phyloP scores from a whole-genome alignment of 768 basidiomycete genomes.

The Russula sp. region DNA sequence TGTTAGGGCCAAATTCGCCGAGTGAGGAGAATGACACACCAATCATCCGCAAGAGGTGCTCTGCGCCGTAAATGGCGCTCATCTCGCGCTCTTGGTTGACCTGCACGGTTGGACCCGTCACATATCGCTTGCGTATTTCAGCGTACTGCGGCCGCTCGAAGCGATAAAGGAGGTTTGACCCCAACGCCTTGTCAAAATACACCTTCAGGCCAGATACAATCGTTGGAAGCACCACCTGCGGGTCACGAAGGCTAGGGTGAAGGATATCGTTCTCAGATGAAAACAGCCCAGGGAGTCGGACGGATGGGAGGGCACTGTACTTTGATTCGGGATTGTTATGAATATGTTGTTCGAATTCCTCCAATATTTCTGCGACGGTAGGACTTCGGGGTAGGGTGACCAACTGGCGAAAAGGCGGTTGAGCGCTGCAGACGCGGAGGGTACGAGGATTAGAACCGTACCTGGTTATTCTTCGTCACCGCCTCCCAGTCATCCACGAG shows the following conservation, averaged over 20 bases:
- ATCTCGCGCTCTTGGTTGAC: slow-evolving; percentile 76
- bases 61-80: slow-evolving; percentile 90
- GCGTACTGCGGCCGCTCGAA: slow-evolving; percentile 95
- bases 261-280: not conserved
- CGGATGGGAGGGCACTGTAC: slow-evolving; percentile 37
- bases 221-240: slow-evolving; percentile 67
- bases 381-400: slow-evolving; percentile 80
- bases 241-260: slow-evolving; percentile 58
- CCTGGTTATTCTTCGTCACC: slow-evolving; percentile 93
- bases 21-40: slow-evolving; percentile 52
- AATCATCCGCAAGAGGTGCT: slow-evolving; percentile 88
- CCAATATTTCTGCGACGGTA: slow-evolving; percentile 70
- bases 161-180: slow-evolving; percentile 87
- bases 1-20: slow-evolving; percentile 1
- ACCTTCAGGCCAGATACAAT: slow-evolving; percentile 80
- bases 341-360: slow-evolving; percentile 72
- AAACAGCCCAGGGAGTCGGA: not conserved
- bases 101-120: slow-evolving; percentile 68
- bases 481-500: slow-evolving; percentile 98
- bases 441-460: slow-evolving; percentile 33
- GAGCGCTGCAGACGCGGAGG: not conserved
- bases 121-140: slow-evolving; percentile 66
- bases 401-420: slow-evolving; percentile 48
- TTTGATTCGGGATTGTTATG: slow-evolving; percentile 45
- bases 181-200: slow-evolving; percentile 92